Percentiles rank a stretch among this genome's conserved stretches.
Conservation (phyloP, 2,329 filamentous ascomycete genomes). For the Cytospora schulzeri region DNA sequence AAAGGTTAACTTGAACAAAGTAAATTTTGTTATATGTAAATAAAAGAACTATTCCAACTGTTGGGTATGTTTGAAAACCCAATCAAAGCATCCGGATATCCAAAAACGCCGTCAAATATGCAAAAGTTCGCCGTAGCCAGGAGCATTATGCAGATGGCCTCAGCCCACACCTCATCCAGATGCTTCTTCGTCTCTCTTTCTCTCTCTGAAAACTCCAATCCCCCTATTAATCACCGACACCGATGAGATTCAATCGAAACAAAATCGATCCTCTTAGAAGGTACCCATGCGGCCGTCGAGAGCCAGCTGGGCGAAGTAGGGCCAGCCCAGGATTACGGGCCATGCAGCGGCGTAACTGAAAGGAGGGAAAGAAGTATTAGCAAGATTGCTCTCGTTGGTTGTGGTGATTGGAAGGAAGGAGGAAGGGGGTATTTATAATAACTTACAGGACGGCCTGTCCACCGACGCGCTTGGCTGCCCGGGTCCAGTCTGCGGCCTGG, state of each 20-base stretch:
- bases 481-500: slow-evolving; percentile 42
- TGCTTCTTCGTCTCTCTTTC: slow-evolving; percentile 5
- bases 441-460: slow-evolving; percentile 40
- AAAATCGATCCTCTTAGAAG: slow-evolving; percentile 30
- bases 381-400: slow-evolving; percentile 8
- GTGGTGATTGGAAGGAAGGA: slow-evolving; percentile 5
- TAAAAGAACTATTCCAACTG: not conserved
- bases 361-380: not conserved
- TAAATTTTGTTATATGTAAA: slow-evolving; percentile 16
- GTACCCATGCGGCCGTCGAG: slow-evolving; percentile 35
- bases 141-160: slow-evolving; percentile 6
- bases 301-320: slow-evolving; percentile 31
- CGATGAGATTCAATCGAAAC: no score
- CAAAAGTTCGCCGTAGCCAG: slow-evolving; percentile 16
- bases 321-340: slow-evolving; percentile 43
- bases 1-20: slow-evolving; percentile 8
- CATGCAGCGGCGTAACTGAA: slow-evolving; percentile 41
- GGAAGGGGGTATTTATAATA: not conserved
- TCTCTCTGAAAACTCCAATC: not conserved
- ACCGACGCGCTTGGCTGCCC: slow-evolving; percentile 37
- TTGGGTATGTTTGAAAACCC: slow-evolving; percentile 16
- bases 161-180: not conserved
- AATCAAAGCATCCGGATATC: slow-evolving; percentile 18
- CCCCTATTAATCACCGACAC: not conserved
- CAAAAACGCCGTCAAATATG: slow-evolving; percentile 25